Percentiles rank a stretch among this genome's conserved stretches.
Conservation (phyloP, 2,329 filamentous ascomycete genomes). For the Exophiala sideris region DNA sequence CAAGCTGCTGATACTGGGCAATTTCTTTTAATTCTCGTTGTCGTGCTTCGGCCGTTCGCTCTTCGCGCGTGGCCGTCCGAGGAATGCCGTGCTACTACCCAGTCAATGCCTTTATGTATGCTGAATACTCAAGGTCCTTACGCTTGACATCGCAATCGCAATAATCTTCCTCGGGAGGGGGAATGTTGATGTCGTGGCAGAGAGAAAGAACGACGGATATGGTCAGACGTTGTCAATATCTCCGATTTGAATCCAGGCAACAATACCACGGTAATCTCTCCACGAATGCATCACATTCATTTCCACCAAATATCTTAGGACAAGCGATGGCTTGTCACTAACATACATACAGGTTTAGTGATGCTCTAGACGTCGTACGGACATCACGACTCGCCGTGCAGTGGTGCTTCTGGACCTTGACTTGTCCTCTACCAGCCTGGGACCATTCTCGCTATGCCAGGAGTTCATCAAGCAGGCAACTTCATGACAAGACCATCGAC, state of each 20-base stretch:
- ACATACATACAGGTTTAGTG: constrained; percentile 14
- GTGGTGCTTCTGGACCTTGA: too few relatives aligned
- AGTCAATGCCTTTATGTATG: neutral
- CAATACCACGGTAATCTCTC: neutral
- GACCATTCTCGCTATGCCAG: too few relatives aligned
- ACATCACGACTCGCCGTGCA: neutral
- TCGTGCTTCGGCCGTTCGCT: constrained; percentile 66
- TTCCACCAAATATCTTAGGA: constrained; percentile 3
- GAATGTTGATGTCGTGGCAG: neutral
- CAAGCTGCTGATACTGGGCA: constrained; percentile 68
- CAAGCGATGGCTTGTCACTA: constrained; percentile 22
- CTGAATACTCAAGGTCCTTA: neutral
- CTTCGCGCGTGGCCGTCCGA: constrained; percentile 58
- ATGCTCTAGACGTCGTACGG: neutral
- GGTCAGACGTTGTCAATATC: neutral
- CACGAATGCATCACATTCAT: constrained; percentile 5
- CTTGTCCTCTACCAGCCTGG: too few relatives aligned
- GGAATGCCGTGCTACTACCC: constrained; percentile 74
- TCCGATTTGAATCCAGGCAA: constrained; percentile 6
- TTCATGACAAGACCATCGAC: neutral
- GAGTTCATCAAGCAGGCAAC: neutral
- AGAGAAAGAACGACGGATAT: neutral
- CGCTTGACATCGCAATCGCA: neutral
- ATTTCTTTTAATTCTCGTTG: constrained; percentile 73
- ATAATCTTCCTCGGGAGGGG: neutral